These are phyloP conservation scores for Xanthoconium purpureum DNA, from an alignment of 768 basidiomycete genomes.

Conservation along the genomic window DNA sequence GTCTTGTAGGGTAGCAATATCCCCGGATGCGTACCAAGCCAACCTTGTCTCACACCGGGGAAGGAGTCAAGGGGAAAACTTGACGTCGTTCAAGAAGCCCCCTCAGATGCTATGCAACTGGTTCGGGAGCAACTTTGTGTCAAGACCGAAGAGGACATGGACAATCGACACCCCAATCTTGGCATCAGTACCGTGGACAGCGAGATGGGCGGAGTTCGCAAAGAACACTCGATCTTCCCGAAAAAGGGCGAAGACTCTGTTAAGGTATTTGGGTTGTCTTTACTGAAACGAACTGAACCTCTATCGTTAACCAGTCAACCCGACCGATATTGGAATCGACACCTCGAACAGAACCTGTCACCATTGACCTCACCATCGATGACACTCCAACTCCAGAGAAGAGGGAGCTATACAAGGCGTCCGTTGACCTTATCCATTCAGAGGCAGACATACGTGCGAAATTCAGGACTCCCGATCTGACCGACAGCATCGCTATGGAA, in stretches of 20 bases:
- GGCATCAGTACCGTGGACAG: not conserved
- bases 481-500: not conserved
- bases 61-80: constrained; percentile 34
- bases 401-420: not conserved
- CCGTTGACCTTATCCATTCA: not conserved
- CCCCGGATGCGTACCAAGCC: not conserved
- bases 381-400: constrained; percentile 19
- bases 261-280: constrained; percentile 10
- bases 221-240: constrained; percentile 1
- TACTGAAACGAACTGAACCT: not conserved
- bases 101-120: not conserved
- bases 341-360: constrained; percentile 26
- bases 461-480: not conserved
- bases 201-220: not conserved
- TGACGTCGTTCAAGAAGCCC: constrained; percentile 12
- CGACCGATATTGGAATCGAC: constrained; percentile 8
- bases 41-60: constrained; percentile 14
- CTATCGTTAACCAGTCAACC: constrained; percentile 13
- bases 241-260: constrained; percentile 1
- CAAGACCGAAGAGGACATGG: not conserved
- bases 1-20: constrained; percentile 5
- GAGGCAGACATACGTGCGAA: not conserved
- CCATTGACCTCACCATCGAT: constrained; percentile 46
- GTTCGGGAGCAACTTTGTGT: not conserved
- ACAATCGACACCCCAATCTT: not conserved